phyloP scores from a whole-genome alignment of 306 rosid genomes.

The Prunus padus region DNA sequence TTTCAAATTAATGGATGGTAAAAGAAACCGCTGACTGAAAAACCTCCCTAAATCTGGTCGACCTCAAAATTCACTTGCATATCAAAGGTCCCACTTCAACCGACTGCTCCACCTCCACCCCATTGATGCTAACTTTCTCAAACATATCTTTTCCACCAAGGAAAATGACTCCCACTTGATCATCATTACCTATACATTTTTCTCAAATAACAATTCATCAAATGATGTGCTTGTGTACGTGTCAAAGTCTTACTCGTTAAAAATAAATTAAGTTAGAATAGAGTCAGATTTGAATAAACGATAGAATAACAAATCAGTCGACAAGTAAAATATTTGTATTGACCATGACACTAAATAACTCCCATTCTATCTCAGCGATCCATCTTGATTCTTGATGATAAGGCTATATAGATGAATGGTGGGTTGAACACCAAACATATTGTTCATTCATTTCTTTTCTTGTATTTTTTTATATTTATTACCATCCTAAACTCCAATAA shows the following conservation, averaged over 20 bases:
- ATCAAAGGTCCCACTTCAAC: constrained; percentile 12
- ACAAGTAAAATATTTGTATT: not conserved
- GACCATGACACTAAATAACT: constrained; percentile 25
- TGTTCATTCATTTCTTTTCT: constrained; percentile 30
- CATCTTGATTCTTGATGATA: constrained; percentile 34
- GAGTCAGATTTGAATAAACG: too few relatives aligned
- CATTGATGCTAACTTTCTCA: not conserved
- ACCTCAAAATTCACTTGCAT: not conserved
- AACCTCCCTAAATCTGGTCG: not conserved
- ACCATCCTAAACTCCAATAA: not conserved
- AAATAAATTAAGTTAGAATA: too few relatives aligned
- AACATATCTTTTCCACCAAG: not conserved
- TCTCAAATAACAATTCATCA: not conserved
- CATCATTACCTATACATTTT: not conserved
- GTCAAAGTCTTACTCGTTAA: too few relatives aligned
- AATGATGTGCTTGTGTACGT: not conserved
- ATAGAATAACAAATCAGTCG: too few relatives aligned
- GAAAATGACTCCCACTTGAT: constrained; percentile 29
- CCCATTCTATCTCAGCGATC: constrained; percentile 21
- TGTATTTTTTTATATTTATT: not conserved
- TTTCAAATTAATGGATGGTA: not conserved
- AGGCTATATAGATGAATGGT: constrained; percentile 22
- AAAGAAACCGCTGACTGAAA: not conserved
- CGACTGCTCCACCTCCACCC: not conserved
- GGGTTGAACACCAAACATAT: constrained; percentile 18